A percentile compares a stretch with the other conserved stretches of the same genome.
These are phyloP conservation scores for Aureobasidium sp. DNA, from an alignment of 2,329 filamentous ascomycete species.

Conservation along the genomic window DNA sequence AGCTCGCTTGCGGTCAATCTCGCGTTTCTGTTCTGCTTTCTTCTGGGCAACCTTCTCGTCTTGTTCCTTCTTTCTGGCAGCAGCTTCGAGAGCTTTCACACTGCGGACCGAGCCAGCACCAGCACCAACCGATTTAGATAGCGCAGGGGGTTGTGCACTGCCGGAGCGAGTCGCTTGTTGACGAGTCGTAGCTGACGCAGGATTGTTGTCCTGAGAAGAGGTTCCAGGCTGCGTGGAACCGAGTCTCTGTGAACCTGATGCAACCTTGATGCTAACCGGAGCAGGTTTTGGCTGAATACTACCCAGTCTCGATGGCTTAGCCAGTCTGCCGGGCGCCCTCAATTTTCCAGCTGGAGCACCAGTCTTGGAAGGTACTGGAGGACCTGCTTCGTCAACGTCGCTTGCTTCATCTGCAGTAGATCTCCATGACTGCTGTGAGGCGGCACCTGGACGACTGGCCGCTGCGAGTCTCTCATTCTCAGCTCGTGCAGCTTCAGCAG, in stretches of 20 bases:
- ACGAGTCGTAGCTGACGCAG: slow-evolving; percentile 11
- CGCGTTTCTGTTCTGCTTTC: slow-evolving; percentile 73
- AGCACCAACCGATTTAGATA: slow-evolving; percentile 9
- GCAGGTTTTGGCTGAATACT: slow-evolving; percentile 55
- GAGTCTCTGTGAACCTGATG: slow-evolving; percentile 33
- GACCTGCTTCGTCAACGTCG: slow-evolving; percentile 50
- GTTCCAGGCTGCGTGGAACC: slow-evolving; percentile 20
- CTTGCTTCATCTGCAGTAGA: slow-evolving; percentile 31
- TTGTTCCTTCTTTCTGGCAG: slow-evolving; percentile 74
- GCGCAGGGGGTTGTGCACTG: slow-evolving; percentile 12
- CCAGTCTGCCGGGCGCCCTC: slow-evolving; percentile 27
- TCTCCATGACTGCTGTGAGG: slow-evolving; percentile 20
- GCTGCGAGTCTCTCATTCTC: slow-evolving; percentile 28
- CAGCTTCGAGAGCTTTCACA: slow-evolving; percentile 57
- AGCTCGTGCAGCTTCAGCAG: slow-evolving; percentile 30
- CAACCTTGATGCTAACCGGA: slow-evolving; percentile 66
- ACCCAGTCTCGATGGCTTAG: slow-evolving; percentile 38
- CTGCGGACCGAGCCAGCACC: slow-evolving; percentile 22
- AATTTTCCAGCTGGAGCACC: slow-evolving; percentile 34
- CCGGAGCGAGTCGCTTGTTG: slow-evolving; percentile 15
- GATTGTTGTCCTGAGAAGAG: slow-evolving; percentile 21
- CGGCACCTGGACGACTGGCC: slow-evolving; percentile 12
- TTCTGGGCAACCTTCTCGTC: slow-evolving; percentile 74
- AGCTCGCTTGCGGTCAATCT: slow-evolving; percentile 69
- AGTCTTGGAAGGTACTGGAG: slow-evolving; percentile 51